phyloP scores from a whole-genome alignment of 78 protist species.

The Pigoraptor vietnamica region DNA sequence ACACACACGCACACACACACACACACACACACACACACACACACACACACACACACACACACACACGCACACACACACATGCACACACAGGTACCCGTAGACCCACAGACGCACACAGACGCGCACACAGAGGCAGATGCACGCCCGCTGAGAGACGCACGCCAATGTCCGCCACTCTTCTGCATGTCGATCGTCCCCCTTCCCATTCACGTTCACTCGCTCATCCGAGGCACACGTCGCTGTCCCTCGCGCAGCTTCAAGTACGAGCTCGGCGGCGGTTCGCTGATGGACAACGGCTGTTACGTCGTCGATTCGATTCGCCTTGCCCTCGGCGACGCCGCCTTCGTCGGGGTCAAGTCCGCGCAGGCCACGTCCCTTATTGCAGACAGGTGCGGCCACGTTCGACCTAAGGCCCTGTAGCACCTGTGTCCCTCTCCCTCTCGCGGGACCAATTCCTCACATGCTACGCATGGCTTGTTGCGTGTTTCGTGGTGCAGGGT shows the following conservation, averaged over 20 bases:
- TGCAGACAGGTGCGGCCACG: background rate
- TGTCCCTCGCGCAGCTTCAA: too few species aligned
- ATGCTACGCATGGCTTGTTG: background rate
- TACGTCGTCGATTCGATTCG: background rate
- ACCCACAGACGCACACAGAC: background rate
- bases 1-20: background rate
- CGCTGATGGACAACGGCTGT: background rate
- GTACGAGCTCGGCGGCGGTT: conserved; percentile 2
- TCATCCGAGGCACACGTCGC: too few species aligned
- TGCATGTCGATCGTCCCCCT: too few species aligned
- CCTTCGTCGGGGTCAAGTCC: background rate
- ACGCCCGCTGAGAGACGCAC: too few species aligned
- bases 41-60: background rate
- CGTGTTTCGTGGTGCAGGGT: background rate
- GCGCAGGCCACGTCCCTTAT: background rate
- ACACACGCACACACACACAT: background rate
- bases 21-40: background rate
- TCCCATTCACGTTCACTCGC: too few species aligned
- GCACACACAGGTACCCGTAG: background rate
- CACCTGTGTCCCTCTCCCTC: too few species aligned
- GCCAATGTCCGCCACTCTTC: too few species aligned
- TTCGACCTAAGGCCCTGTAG: too few species aligned
- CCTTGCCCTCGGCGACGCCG: background rate
- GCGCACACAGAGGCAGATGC: too few species aligned
- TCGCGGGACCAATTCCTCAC: background rate